Conservation (phyloP, 805 yeast species). For the Nakazawaea pomicola region DNA sequence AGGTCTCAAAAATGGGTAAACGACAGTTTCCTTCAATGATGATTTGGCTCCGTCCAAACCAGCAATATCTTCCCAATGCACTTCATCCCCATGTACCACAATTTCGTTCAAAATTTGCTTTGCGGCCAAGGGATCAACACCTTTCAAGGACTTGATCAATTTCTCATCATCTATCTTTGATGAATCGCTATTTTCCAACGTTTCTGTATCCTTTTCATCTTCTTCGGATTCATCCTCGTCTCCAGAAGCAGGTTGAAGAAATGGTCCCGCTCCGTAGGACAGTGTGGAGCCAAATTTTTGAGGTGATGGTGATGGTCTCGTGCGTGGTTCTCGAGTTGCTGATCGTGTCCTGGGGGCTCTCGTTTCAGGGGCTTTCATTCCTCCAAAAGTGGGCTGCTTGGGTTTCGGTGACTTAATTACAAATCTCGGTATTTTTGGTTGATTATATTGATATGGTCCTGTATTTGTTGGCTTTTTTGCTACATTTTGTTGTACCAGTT, state of each 20-base stretch:
- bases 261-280: too few relatives aligned
- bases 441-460: constrained; percentile 13
- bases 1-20: constrained; percentile 91
- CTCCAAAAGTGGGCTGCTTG: too few relatives aligned
- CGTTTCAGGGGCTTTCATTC: too few relatives aligned
- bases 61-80: constrained; percentile 92
- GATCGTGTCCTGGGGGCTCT: too few relatives aligned
- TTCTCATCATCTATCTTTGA: constrained; percentile 24
- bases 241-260: too few relatives aligned
- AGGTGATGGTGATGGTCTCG: constrained; percentile 9
- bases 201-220: constrained; percentile 26
- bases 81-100: constrained; percentile 84
- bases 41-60: constrained; percentile 87
- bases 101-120: constrained; percentile 84
- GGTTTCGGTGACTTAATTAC: constrained; percentile 10
- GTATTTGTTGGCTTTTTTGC: constrained; percentile 9
- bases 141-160: constrained; percentile 45
- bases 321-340: constrained; percentile 1
- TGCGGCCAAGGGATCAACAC: constrained; percentile 77
- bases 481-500: background rate
- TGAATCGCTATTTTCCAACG: constrained; percentile 19
- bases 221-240: constrained; percentile 15
- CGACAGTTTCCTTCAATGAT: constrained; percentile 90
- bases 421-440: constrained; percentile 14
- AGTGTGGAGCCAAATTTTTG: background rate